A percentile compares a stretch with the other conserved stretches of the same genome.
Conservation (phyloP, 257 asterid genomes). For the Vinca minor region DNA sequence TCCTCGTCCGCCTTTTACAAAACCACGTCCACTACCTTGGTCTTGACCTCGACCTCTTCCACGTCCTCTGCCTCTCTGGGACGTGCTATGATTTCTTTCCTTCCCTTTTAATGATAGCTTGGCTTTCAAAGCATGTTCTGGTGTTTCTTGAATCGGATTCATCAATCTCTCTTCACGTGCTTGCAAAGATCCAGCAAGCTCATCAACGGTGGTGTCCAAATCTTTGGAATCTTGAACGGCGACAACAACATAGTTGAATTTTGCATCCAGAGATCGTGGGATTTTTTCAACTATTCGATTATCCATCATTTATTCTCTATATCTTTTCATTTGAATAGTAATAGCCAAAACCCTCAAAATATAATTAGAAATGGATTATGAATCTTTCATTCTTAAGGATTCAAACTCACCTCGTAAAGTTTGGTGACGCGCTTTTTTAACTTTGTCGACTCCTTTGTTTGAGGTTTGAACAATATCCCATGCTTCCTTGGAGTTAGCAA, state of each 20-base stretch:
- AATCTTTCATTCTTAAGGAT: background rate
- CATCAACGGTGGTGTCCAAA: background rate
- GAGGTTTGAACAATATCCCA: too few species aligned
- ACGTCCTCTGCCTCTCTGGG: too few species aligned
- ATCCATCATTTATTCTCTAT: background rate
- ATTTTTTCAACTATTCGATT: background rate
- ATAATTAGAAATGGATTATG: background rate
- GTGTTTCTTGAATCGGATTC: background rate
- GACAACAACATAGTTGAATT: background rate
- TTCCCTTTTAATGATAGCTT: too few species aligned
- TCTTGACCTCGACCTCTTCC: too few species aligned
- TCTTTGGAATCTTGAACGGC: conserved; percentile 3
- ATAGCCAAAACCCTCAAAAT: background rate
- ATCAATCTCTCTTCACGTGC: background rate
- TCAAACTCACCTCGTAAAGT: background rate
- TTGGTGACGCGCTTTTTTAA: background rate
- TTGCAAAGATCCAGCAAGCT: conserved; percentile 7
- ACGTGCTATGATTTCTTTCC: too few species aligned
- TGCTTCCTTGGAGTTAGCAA: too few species aligned
- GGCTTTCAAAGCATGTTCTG: background rate
- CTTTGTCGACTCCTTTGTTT: background rate
- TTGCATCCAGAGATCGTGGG: background rate
- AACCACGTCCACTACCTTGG: too few species aligned
- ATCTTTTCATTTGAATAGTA: background rate
- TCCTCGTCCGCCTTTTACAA: too few species aligned